Percentiles rank a stretch among this genome's conserved stretches.
phyloP scores from a whole-genome alignment of 768 basidiomycete genomes.

The Roridomyces roridus region DNA sequence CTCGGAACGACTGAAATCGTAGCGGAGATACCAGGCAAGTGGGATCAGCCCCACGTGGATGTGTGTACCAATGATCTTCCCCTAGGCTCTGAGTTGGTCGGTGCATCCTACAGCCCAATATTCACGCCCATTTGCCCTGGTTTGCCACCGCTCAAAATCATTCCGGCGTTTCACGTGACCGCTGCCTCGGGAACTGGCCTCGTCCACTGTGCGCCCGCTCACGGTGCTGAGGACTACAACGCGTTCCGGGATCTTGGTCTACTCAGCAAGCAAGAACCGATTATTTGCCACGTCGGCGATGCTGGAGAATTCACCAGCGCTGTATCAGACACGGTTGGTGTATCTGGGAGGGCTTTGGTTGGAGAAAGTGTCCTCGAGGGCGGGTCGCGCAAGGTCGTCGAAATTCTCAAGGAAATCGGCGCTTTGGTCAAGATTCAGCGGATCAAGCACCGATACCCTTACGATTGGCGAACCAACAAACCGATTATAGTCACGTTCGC shows the following conservation, averaged over 20 bases:
- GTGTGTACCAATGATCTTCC: background rate
- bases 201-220: slow-evolving; percentile 95
- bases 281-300: slow-evolving; percentile 84
- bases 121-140: slow-evolving; percentile 50
- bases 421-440: slow-evolving; percentile 70
- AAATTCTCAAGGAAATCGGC: slow-evolving; percentile 59
- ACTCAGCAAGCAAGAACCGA: slow-evolving; percentile 46
- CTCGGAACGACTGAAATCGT: slow-evolving; percentile 45
- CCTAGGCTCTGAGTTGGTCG: slow-evolving; percentile 62
- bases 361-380: slow-evolving; percentile 77
- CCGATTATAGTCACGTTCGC: slow-evolving; percentile 90
- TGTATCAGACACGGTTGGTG: slow-evolving; percentile 65
- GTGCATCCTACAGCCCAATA: slow-evolving; percentile 62
- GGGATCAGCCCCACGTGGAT: too few relatives aligned
- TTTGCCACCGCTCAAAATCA: slow-evolving; percentile 42
- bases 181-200: slow-evolving; percentile 91
- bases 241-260: slow-evolving; percentile 67
- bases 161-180: slow-evolving; percentile 81
- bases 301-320: slow-evolving; percentile 72
- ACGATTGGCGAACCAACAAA: slow-evolving; percentile 95
- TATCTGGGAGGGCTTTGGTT: slow-evolving; percentile 51
- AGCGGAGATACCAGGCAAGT: slow-evolving; percentile 43
- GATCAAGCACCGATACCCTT: slow-evolving; percentile 90
- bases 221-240: slow-evolving; percentile 91
- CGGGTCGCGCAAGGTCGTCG: slow-evolving; percentile 72